These are phyloP conservation scores for Pythium guiyangense DNA, from an alignment of 352 stramenopile genomes.

Conservation along the genomic window DNA sequence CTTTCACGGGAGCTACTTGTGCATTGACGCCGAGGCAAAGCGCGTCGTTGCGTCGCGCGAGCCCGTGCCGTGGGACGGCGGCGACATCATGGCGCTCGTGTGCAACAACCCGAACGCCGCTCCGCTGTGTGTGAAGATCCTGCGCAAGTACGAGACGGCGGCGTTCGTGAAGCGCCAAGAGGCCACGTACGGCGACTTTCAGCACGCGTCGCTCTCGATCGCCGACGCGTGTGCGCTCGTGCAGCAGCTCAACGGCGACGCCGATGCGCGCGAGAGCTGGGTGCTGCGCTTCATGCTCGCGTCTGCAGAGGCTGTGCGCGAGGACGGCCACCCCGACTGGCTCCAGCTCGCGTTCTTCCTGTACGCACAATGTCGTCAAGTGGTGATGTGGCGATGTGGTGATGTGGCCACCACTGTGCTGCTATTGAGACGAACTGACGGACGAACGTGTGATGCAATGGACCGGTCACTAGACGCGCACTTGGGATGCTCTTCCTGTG, in stretches of 20 bases:
- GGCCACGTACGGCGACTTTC: constrained; percentile 39
- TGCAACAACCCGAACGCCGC: constrained; percentile 56
- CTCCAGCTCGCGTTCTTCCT: constrained; percentile 73
- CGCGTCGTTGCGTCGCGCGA: constrained; percentile 35
- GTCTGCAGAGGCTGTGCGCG: constrained; percentile 47
- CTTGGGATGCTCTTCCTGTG: constrained; percentile 73
- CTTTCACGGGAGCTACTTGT: constrained; percentile 77
- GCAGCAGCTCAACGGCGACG: constrained; percentile 59
- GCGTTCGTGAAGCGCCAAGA: constrained; percentile 45
- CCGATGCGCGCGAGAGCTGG: constrained; percentile 37
- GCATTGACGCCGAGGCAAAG: constrained; percentile 44
- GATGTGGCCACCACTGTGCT: too few species aligned
- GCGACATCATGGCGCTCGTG: constrained; percentile 66
- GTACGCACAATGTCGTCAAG: too few species aligned
- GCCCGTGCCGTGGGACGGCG: constrained; percentile 67
- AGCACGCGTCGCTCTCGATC: constrained; percentile 53
- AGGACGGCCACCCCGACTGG: constrained; percentile 77
- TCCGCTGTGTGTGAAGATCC: constrained; percentile 59
- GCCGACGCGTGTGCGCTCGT: constrained; percentile 53
- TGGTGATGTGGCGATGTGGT: too few species aligned
- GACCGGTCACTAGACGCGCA: constrained; percentile 25
- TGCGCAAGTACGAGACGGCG: constrained; percentile 70
- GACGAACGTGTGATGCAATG: background rate
- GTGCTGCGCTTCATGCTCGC: constrained; percentile 72
- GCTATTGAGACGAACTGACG: background rate